A percentile compares a stretch with the other conserved stretches of the same genome.
Evolutionary conservation across 108 stramenopile genomes (phyloP).

Genomic region (Nannochloropsis salina): DNA sequence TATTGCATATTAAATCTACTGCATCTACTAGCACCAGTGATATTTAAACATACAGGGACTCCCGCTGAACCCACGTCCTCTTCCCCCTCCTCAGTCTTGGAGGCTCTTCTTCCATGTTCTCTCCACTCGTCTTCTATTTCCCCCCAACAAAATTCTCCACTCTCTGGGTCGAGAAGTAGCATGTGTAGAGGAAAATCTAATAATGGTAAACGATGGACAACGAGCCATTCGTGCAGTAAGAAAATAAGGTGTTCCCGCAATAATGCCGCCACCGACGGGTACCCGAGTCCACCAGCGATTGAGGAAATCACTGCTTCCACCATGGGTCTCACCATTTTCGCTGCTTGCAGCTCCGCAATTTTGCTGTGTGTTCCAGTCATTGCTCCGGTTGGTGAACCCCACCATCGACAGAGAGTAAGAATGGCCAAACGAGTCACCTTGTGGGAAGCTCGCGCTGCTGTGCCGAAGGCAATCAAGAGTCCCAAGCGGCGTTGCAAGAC

Average conservation of each 20-base stretch:
- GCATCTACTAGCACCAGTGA: too few relatives aligned
- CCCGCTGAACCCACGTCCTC: not conserved
- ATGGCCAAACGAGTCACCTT: not conserved
- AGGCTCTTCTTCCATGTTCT: not conserved
- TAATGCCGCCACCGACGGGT: not conserved
- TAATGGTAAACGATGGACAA: not conserved
- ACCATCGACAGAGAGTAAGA: not conserved
- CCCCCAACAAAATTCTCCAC: too few relatives aligned
- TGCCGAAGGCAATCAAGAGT: not conserved
- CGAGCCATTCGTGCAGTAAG: slow-evolving; percentile 10
- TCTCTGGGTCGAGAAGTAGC: not conserved
- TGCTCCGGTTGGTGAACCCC: not conserved
- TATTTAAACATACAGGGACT: too few relatives aligned
- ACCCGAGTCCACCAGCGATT: not conserved
- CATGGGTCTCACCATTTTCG: not conserved
- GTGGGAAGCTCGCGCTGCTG: not conserved
- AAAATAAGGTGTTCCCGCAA: not conserved
- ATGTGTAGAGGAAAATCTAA: not conserved
- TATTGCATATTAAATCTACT: not conserved
- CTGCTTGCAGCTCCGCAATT: not conserved
- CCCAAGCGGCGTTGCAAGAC: not conserved
- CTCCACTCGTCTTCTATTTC: not conserved
- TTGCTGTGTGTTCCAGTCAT: not conserved
- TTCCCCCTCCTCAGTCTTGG: not conserved
- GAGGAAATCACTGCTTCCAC: not conserved